phyloP scores from a whole-genome alignment of 2,329 filamentous ascomycete genomes.

The Diplodia mutila region DNA sequence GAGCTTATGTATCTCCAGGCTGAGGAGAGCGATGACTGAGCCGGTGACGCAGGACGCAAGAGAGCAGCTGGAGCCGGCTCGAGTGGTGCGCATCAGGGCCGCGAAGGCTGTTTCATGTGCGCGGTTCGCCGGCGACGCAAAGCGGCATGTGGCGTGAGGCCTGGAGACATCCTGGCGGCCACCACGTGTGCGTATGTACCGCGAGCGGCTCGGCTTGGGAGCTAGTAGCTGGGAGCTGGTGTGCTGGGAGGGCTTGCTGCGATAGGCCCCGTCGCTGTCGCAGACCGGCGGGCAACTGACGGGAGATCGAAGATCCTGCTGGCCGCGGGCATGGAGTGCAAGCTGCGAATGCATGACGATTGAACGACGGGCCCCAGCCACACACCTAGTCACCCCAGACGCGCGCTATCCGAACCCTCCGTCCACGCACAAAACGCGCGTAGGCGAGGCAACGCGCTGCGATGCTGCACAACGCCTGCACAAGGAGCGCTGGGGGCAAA shows the following conservation, averaged over 20 bases:
- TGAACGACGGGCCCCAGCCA: slow-evolving; percentile 19
- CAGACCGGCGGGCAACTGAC: background rate
- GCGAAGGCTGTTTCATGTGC: slow-evolving; percentile 17
- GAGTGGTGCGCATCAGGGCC: slow-evolving; percentile 7
- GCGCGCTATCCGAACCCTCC: slow-evolving; percentile 17
- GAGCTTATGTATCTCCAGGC: slow-evolving; percentile 19
- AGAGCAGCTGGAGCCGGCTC: slow-evolving; percentile 21
- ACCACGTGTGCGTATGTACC: background rate
- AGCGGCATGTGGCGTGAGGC: slow-evolving; percentile 19
- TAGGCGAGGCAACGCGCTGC: slow-evolving; percentile 23
- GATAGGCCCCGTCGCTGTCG: slow-evolving; percentile 10
- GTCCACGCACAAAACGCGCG: background rate
- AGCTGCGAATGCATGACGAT: slow-evolving; percentile 12
- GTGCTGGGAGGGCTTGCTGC: background rate
- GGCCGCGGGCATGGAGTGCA: background rate
- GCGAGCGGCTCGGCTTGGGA: background rate
- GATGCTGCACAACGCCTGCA: slow-evolving; percentile 31
- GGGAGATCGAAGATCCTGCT: slow-evolving; percentile 16
- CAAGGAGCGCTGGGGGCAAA: slow-evolving; percentile 13
- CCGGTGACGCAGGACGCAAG: slow-evolving; percentile 4
- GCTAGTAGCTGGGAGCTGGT: too few relatives aligned
- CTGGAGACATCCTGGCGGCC: background rate
- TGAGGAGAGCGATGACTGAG: slow-evolving; percentile 17
- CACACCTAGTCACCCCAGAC: slow-evolving; percentile 12
- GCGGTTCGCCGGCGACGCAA: slow-evolving; percentile 12